phyloP scores from a whole-genome alignment of 495 filamentous ascomycete species.

The Talaromyces thailandensis region DNA sequence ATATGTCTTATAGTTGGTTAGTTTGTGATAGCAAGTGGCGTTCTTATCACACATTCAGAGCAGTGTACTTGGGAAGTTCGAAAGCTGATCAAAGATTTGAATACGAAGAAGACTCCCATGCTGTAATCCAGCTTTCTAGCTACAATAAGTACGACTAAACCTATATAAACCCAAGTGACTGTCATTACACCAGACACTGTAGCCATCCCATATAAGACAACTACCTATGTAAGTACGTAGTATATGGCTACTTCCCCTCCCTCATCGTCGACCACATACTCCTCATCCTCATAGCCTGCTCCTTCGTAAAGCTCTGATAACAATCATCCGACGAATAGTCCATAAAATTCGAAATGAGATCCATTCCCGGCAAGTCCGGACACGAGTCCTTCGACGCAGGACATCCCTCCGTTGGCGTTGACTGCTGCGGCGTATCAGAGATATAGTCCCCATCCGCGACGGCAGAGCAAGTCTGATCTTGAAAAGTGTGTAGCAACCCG shows the following conservation, averaged over 20 bases:
- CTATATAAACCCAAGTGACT: not conserved
- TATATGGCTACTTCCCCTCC: constrained; percentile 21
- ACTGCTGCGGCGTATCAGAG: constrained; percentile 43
- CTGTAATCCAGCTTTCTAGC: not conserved
- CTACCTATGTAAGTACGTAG: not conserved
- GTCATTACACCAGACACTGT: not conserved
- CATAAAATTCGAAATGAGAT: constrained; percentile 47
- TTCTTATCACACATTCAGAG: not conserved
- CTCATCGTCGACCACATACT: constrained; percentile 38
- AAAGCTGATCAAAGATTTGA: not conserved
- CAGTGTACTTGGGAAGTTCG: not conserved
- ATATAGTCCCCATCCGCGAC: constrained; percentile 41
- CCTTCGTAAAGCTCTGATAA: constrained; percentile 37
- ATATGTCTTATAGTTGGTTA: not conserved
- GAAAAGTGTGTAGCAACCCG: constrained; percentile 47
- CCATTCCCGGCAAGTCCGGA: constrained; percentile 30
- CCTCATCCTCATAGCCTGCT: constrained; percentile 35
- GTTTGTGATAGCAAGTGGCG: not conserved
- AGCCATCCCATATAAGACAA: not conserved
- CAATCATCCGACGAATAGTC: constrained; percentile 48
- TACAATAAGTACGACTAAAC: not conserved
- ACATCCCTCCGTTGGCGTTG: constrained; percentile 39
- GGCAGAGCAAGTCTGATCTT: constrained; percentile 36
- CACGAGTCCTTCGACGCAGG: constrained; percentile 40
- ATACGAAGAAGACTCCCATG: not conserved